Evolutionary conservation across 208 protist genomes (phyloP).

Genomic region (Ichthyophonus hoferi): DNA sequence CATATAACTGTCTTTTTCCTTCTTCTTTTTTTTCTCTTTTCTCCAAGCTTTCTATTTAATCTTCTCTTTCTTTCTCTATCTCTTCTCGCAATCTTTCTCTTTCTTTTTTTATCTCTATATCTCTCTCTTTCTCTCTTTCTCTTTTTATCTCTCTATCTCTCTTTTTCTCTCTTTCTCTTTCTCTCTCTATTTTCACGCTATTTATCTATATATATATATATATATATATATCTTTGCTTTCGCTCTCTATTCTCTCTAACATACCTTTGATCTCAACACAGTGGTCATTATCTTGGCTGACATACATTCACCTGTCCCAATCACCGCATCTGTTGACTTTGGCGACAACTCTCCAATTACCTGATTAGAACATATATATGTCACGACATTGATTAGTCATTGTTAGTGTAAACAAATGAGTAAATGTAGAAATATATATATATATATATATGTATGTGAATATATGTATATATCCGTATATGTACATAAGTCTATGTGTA

Average conservation of each 20-base stretch:
- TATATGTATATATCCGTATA: background rate
- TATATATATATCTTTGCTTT: background rate
- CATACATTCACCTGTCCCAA: constrained; percentile 37
- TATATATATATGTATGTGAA: background rate
- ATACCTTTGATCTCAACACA: constrained; percentile 16
- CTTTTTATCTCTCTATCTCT: background rate
- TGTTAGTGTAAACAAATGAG: background rate
- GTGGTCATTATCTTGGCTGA: constrained; percentile 27
- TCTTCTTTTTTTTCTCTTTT: too few species aligned
- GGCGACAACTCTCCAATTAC: constrained; percentile 45
- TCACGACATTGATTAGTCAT: background rate
- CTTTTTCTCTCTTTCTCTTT: background rate
- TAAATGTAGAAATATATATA: background rate
- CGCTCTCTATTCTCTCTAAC: background rate
- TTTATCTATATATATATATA: background rate
- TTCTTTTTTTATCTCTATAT: background rate
- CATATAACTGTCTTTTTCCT: too few species aligned
- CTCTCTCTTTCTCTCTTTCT: background rate
- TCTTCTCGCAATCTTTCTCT: background rate
- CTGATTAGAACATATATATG: background rate
- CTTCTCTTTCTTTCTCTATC: too few species aligned
- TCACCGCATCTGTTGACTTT: constrained; percentile 23
- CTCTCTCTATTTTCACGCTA: background rate
- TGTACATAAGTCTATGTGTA: background rate
- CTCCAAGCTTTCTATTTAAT: too few species aligned